These are phyloP conservation scores for Spinellus fusiger DNA, from an alignment of 192 early-diverging fungal genomes.

Conservation along the genomic window DNA sequence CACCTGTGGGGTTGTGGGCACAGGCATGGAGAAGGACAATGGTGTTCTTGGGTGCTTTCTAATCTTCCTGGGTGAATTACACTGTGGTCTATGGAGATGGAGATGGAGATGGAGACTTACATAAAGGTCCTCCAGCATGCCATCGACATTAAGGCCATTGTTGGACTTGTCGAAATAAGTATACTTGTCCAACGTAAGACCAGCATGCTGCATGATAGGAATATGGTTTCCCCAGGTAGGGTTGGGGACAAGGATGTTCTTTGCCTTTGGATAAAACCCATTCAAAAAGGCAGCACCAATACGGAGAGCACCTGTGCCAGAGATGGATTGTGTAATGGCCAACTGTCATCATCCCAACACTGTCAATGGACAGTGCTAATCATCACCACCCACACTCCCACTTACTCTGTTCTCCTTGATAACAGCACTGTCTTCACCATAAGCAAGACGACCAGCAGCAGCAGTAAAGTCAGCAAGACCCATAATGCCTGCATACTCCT, in stretches of 20 bases:
- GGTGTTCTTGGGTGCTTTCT: constrained; percentile 80
- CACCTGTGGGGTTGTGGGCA: constrained; percentile 99
- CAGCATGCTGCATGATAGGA: constrained; percentile 87
- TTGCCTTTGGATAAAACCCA: constrained; percentile 72
- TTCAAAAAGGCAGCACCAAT: constrained; percentile 86
- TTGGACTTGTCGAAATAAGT: constrained; percentile 92
- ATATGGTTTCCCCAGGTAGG: constrained; percentile 99
- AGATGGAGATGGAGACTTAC: constrained; percentile 29
- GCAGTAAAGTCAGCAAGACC: constrained; percentile 81
- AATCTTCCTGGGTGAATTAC: not conserved
- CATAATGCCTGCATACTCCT: constrained; percentile 96
- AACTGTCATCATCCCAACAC: constrained; percentile 35
- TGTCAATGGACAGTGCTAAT: not conserved
- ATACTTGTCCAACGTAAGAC: constrained; percentile 82
- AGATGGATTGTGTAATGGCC: constrained; percentile 90
- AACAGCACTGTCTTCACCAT: constrained; percentile 66
- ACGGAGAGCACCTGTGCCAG: constrained; percentile 95
- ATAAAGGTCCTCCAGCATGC: constrained; percentile 87
- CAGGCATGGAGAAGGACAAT: constrained; percentile 95
- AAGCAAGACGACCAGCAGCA: constrained; percentile 79
- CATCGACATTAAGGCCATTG: constrained; percentile 88
- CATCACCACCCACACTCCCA: not conserved
- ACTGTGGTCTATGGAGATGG: not conserved
- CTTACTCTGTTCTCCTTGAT: constrained; percentile 61
- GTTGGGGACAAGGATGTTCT: constrained; percentile 86